Conservation (phyloP, 768 basidiomycete genomes). For the Cubamyces lactineus region DNA sequence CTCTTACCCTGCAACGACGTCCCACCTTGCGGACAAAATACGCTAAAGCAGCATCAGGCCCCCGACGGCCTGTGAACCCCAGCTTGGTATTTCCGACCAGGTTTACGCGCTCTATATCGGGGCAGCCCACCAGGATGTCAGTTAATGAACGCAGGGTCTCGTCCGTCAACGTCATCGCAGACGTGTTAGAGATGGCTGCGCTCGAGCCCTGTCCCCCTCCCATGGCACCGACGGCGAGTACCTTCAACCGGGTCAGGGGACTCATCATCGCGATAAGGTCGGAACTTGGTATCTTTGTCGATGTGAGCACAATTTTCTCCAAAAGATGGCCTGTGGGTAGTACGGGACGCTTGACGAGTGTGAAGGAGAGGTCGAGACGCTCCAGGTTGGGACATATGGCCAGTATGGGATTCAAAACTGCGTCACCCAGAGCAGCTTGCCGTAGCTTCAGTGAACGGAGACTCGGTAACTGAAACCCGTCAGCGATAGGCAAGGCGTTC, state of each 20-base stretch:
- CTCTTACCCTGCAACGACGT: slow-evolving; percentile 57
- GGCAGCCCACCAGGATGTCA: slow-evolving; percentile 39
- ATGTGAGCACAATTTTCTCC: slow-evolving; percentile 68
- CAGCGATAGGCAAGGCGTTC: slow-evolving; percentile 20
- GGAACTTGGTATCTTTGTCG: slow-evolving; percentile 46
- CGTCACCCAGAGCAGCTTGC: slow-evolving; percentile 54
- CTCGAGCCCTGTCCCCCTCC: slow-evolving; percentile 51
- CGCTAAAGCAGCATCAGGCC: slow-evolving; percentile 41
- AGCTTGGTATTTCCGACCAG: slow-evolving; percentile 69
- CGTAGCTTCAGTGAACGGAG: slow-evolving; percentile 63
- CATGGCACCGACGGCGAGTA: slow-evolving; percentile 60
- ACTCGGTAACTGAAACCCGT: slow-evolving; percentile 38
- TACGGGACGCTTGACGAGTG: slow-evolving; percentile 46
- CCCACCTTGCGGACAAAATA: slow-evolving; percentile 57
- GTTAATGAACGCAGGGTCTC: slow-evolving; percentile 48
- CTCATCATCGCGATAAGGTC: slow-evolving; percentile 47
- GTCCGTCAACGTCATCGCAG: slow-evolving; percentile 62
- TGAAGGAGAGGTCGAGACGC: slow-evolving; percentile 70
- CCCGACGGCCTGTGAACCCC: slow-evolving; percentile 41
- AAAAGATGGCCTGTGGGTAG: slow-evolving; percentile 33
- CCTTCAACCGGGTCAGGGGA: slow-evolving; percentile 46
- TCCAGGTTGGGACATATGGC: slow-evolving; percentile 51
- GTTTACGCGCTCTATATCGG: slow-evolving; percentile 53
- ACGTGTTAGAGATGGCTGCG: slow-evolving; percentile 47
- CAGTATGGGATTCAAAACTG: slow-evolving; percentile 47